A percentile compares a stretch with the other conserved stretches of the same genome.
phyloP scores from a whole-genome alignment of 768 basidiomycete species.

The Panellus pusillus region DNA sequence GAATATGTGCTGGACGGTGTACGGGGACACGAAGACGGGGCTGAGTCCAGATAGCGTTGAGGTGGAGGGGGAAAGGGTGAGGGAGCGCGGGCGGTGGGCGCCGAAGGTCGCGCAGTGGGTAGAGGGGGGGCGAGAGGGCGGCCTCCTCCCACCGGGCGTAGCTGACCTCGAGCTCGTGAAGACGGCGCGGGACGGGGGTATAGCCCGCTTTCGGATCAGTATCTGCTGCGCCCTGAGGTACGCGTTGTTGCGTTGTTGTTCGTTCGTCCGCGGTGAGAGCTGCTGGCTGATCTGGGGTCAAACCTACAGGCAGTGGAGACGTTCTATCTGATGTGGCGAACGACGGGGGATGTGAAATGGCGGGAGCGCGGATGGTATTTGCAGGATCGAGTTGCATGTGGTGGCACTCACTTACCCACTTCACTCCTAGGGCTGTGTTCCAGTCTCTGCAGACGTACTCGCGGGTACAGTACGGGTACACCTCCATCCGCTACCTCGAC shows the following conservation, averaged over 20 bases:
- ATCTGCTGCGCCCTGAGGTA: constrained; percentile 38
- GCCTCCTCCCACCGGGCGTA: constrained; percentile 19
- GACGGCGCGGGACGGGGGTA: constrained; percentile 27
- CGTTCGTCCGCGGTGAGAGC: neutral
- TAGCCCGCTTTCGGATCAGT: constrained; percentile 20
- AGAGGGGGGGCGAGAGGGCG: constrained; percentile 21
- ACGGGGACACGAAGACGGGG: constrained; percentile 49
- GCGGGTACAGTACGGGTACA: constrained; percentile 16
- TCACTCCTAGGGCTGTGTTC: constrained; percentile 25
- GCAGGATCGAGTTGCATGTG: constrained; percentile 27
- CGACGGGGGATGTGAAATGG: constrained; percentile 37
- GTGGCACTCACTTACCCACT: constrained; percentile 28
- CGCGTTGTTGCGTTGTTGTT: neutral
- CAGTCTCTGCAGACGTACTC: constrained; percentile 9
- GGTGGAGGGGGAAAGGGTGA: constrained; percentile 10
- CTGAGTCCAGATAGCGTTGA: constrained; percentile 46
- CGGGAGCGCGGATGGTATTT: constrained; percentile 39
- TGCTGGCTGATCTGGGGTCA: neutral
- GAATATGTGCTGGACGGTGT: constrained; percentile 46
- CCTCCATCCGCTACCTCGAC: constrained; percentile 36
- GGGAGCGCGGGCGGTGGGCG: constrained; percentile 25
- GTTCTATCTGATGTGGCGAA: constrained; percentile 39
- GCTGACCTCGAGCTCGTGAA: constrained; percentile 15
- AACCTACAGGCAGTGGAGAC: constrained; percentile 33
- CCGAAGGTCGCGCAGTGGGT: constrained; percentile 30